Percentiles rank a stretch among this genome's conserved stretches.
These are phyloP conservation scores for Tilletia indica DNA, from an alignment of 1,284 basidiomycete genomes.

Conservation along the genomic window DNA sequence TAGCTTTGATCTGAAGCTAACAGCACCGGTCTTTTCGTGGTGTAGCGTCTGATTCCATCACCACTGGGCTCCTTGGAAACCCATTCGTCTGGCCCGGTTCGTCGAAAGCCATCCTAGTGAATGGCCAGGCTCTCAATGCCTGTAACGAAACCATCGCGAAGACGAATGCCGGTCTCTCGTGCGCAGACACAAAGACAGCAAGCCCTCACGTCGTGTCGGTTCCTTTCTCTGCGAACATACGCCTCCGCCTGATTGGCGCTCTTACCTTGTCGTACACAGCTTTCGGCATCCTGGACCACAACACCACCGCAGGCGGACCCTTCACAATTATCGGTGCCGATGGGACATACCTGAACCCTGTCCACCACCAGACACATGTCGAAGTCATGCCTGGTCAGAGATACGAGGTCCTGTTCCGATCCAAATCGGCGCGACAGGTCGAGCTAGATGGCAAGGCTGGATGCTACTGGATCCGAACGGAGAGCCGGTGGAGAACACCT, in stretches of 20 bases:
- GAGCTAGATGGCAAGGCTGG: constrained; percentile 27
- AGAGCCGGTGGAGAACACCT: constrained; percentile 31
- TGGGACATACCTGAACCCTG: constrained; percentile 32
- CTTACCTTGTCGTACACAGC: constrained; percentile 28
- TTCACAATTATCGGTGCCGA: constrained; percentile 45
- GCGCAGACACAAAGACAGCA: neutral
- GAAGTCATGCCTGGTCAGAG: constrained; percentile 43
- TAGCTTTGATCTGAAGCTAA: neutral
- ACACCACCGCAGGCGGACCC: neutral
- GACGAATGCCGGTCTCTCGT: constrained; percentile 6
- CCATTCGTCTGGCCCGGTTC: constrained; percentile 45
- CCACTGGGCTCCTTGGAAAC: constrained; percentile 25
- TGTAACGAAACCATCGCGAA: constrained; percentile 32
- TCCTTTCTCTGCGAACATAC: constrained; percentile 35
- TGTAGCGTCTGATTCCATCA: constrained; percentile 17
- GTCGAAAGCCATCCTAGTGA: constrained; percentile 35
- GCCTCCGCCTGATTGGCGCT: constrained; percentile 33
- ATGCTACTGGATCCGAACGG: constrained; percentile 38
- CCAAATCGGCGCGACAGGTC: constrained; percentile 25
- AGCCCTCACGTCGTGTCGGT: constrained; percentile 27
- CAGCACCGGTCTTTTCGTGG: neutral
- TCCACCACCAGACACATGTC: constrained; percentile 24
- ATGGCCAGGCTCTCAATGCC: constrained; percentile 27
- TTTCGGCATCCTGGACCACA: constrained; percentile 25
- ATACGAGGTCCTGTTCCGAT: constrained; percentile 33